Base-by-base conservation (phyloP, 257 asterid genomes). In the Solanum chaucha region DNA sequence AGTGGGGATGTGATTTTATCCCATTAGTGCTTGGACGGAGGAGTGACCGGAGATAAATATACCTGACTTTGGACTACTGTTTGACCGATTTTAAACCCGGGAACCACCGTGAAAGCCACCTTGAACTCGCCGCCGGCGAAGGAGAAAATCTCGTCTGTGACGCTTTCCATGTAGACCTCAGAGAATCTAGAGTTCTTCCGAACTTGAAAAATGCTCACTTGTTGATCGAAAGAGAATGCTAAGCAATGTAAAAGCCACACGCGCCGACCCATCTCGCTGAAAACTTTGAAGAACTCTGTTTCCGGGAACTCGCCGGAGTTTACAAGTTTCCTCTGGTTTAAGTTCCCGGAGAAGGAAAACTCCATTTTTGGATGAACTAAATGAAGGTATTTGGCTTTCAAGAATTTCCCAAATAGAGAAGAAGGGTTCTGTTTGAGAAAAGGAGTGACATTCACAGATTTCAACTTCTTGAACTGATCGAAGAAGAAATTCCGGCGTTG, bases 331-430 rank as follows among this genome's bases (percentile, higher is more conserved):
- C 98, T 94, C 90, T 96, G 99, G 87, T 93, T 93, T 87, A 97
- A 83, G 82, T 94, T 96, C 64, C 99, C 99, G 64, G 92, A 93
- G 51, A 97, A 93, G 9, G 99, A 97, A 68, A 92, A 93, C 55
- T 97, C 99, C 99, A 97, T 96, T 88, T 96, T 95, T 20, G 99
- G 99, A 81, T 97, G 99, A 82, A 97, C 93, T 91, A 97, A 19
- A 10, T 90, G 92, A 17, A 97, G 95, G 83, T 97, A 97, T 90
- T 93, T 97, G 0, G 92, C 90, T 59, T 93, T 95, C 94, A 95
- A 85, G 85, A 97, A 94, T 36, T 91, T 95, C 48, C 95, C 97
- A 3, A 95, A 91, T 15, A 83, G 40, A 24, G 98, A 95, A 86
- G 84, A 87, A 2, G 97, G 94, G 35, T 92, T 93, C 4, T 91